Conservation (phyloP, 2,329 filamentous ascomycete genomes). For the Raffaelea albimanens region DNA sequence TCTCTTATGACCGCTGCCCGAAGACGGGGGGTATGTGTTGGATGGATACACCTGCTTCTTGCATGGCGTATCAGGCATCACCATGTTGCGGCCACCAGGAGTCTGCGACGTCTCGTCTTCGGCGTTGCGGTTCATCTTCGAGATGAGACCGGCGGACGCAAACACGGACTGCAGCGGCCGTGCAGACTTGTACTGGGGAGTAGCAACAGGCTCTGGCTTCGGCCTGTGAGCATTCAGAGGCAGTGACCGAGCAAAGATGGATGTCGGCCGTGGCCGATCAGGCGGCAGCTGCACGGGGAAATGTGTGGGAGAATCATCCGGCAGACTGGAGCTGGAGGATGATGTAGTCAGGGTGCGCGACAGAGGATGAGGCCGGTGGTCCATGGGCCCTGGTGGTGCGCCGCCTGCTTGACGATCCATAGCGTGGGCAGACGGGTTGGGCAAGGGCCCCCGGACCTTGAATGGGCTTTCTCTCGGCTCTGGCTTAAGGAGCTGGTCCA, state of each 20-base stretch:
- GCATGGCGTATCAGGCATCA: constrained; percentile 90
- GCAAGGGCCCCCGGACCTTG: constrained; percentile 40
- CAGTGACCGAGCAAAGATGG: constrained; percentile 65
- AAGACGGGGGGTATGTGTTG: constrained; percentile 52
- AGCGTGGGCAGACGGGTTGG: constrained; percentile 43
- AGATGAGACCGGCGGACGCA: constrained; percentile 88
- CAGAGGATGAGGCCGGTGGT: constrained; percentile 65
- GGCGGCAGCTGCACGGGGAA: constrained; percentile 41
- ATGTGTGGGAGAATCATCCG: constrained; percentile 62
- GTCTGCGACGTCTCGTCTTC: constrained; percentile 50
- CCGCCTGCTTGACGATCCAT: constrained; percentile 25
- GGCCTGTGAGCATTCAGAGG: constrained; percentile 51
- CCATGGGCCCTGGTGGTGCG: background rate
- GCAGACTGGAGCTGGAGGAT: constrained; percentile 69
- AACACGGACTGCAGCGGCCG: constrained; percentile 77
- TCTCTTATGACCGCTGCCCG: constrained; percentile 51
- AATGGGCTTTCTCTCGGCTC: constrained; percentile 56
- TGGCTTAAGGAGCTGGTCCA: constrained; percentile 67
- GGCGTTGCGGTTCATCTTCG: constrained; percentile 81
- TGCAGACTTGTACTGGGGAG: constrained; percentile 67
- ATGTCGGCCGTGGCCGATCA: constrained; percentile 38
- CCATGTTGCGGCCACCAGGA: constrained; percentile 45
- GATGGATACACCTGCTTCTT: constrained; percentile 71
- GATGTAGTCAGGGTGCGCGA: constrained; percentile 82
- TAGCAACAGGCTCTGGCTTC: constrained; percentile 47